Evolutionary conservation across 495 filamentous ascomycete genomes (phyloP), one percentile per base, ranked within the genome.

Genomic region (Aspergillus avenaceus): DNA sequence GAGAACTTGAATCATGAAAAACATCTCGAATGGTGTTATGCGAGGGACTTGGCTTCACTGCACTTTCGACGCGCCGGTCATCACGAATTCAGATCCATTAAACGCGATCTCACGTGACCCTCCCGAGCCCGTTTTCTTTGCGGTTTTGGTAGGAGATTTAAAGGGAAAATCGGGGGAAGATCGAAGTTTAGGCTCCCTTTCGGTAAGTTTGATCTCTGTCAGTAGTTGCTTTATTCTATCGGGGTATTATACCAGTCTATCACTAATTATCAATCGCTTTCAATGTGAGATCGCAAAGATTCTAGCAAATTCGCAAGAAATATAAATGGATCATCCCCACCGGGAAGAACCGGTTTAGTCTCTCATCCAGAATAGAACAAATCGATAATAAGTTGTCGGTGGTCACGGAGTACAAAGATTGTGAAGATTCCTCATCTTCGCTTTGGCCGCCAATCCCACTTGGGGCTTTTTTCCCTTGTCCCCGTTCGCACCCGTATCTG

Each of bases 71-170:
- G 58, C 61, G 61, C 47, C 40, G 45, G 40, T 21, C 8, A 45
- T 52, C 58, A 59, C 55, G 55, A 48, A 44, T 25, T 44, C 25
- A 19, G 8, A 16, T 18, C 54, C 49, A 49, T 48, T 40, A 45
- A 58, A 65, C 62, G 47, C 62, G 62, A 50, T 32, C n/a, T 13
- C 62, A 65, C 59, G 62, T 65, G 62, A 61, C 18, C 16, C 1
- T 2, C 13, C 7, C 11, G 19, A 21, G 34, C 47, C 41, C 32
- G 21, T 32, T 4, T n/a, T 29, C 21, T 45, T 23, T n/a, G n/a
- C 32, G 27, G 22, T 25, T 38, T 26, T 41, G 44, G 21, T 28
- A 24, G 8, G 40, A 12, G n/a, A 44, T 40, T 45, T 14, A 5
- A 45, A 9, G 6, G n/a, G n/a, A n/a, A n/a, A n/a, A n/a, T n/a